phyloP scores from a whole-genome alignment of 352 stramenopile genomes.

The Blastocystis sp. region DNA sequence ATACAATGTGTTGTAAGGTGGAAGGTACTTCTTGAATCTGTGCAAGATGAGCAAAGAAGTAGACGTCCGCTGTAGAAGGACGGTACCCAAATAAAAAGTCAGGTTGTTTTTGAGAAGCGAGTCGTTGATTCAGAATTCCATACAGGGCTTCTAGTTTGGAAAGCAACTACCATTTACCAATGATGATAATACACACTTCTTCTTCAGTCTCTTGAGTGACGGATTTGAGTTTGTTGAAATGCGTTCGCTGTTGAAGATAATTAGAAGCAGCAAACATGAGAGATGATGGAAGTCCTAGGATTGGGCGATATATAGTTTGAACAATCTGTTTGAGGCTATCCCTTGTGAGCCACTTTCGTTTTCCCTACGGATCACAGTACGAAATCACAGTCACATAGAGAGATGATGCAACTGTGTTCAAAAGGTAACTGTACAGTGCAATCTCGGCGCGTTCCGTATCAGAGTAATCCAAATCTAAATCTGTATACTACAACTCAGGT shows the following conservation, averaged over 20 bases:
- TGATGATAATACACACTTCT: not conserved
- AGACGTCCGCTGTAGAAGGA: constrained; percentile 14
- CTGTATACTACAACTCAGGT: not conserved
- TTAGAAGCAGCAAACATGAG: not conserved
- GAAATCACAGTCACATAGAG: not conserved
- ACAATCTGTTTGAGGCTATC: not conserved
- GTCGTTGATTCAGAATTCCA: not conserved
- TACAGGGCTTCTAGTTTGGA: constrained; percentile 18
- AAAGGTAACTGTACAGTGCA: not conserved
- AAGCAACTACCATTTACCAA: not conserved
- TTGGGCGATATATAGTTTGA: not conserved
- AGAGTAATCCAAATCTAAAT: constrained; percentile 51
- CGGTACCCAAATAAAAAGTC: constrained; percentile 31
- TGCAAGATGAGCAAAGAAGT: constrained; percentile 34
- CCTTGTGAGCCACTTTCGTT: not conserved
- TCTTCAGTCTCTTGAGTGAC: not conserved
- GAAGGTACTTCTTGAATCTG: not conserved
- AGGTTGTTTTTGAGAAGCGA: not conserved
- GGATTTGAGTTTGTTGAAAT: not conserved
- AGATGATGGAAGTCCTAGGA: not conserved
- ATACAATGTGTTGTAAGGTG: not conserved
- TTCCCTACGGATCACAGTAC: not conserved
- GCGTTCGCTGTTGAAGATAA: not conserved
- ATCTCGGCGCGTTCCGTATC: constrained; percentile 40
- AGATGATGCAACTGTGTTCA: not conserved